Evolutionary conservation across 331 rosid species (phyloP).

Genomic region (Malus hybrid): DNA sequence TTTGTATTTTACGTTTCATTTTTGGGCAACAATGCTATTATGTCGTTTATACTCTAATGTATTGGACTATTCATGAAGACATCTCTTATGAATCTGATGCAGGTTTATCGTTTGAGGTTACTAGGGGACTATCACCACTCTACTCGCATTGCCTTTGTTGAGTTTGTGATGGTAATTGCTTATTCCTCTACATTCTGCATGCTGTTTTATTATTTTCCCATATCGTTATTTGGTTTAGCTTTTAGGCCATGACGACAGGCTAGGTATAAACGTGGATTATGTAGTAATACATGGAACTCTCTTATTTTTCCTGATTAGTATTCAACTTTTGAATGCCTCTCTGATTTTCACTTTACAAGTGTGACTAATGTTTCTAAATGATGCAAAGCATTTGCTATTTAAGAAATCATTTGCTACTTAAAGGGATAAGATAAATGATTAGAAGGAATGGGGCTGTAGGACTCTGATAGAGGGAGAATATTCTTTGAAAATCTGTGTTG

Average conservation of each 20-base stretch:
- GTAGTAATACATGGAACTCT: not conserved
- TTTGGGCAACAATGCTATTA: not conserved
- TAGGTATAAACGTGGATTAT: not conserved
- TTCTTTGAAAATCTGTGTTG: not conserved
- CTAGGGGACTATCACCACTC: conserved; percentile 54
- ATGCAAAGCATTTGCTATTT: not conserved
- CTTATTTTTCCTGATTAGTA: not conserved
- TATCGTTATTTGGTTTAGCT: not conserved
- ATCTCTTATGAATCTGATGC: not conserved
- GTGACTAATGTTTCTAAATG: not conserved
- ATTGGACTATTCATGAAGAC: not conserved
- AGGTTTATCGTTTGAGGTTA: conserved; percentile 50
- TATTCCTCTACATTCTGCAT: not conserved
- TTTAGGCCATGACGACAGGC: not conserved
- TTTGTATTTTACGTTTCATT: not conserved
- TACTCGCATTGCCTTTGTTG: conserved; percentile 50
- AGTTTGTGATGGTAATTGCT: conserved; percentile 42
- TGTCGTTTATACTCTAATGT: not conserved
- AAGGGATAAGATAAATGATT: not conserved
- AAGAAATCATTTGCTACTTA: not conserved
- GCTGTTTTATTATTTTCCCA: not conserved
- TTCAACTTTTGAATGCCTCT: not conserved
- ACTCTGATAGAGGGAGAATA: not conserved
- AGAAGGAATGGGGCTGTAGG: not conserved
- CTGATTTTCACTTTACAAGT: not conserved